A percentile compares a stretch with the other conserved stretches of the same genome.
These are phyloP conservation scores for Mrakia gelida DNA, from an alignment of 768 basidiomycete species.

Conservation along the genomic window DNA sequence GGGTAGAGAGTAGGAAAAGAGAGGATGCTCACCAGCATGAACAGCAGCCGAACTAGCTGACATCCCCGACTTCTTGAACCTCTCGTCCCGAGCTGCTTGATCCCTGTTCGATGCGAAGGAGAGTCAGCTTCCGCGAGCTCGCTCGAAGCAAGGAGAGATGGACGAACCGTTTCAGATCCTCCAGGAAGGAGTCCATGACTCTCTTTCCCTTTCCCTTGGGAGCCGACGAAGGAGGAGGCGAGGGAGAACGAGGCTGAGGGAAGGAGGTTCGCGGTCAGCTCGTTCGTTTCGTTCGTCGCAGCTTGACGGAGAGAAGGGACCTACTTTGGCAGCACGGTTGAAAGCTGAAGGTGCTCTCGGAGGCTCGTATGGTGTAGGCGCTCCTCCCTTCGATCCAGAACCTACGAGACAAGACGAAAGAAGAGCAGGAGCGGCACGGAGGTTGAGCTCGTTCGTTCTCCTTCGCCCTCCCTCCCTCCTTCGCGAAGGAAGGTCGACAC, in stretches of 20 bases:
- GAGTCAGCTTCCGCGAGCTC: slow-evolving; percentile 19
- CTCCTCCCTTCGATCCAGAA: slow-evolving; percentile 1
- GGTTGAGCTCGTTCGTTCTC: not conserved
- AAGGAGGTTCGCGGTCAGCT: slow-evolving; percentile 26
- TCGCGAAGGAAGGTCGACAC: not conserved
- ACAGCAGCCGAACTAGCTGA: slow-evolving; percentile 71
- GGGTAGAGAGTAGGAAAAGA: not conserved
- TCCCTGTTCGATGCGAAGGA: slow-evolving; percentile 56
- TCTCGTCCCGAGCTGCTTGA: slow-evolving; percentile 83
- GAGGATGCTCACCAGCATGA: slow-evolving; percentile 64
- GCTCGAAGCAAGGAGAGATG: not conserved
- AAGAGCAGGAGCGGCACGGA: not conserved
- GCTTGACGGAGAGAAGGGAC: too few species aligned
- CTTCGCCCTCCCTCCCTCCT: not conserved
- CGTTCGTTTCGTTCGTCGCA: not conserved
- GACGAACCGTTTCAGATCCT: slow-evolving; percentile 79
- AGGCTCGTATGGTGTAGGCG: slow-evolving; percentile 30
- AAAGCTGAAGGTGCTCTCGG: slow-evolving; percentile 28
- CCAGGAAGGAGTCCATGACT: slow-evolving; percentile 92
- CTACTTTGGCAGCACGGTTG: not conserved
- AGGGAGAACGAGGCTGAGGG: slow-evolving; percentile 14
- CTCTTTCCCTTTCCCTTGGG: slow-evolving; percentile 87
- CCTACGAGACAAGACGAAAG: not conserved
- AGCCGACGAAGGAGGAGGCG: slow-evolving; percentile 34
- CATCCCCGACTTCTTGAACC: slow-evolving; percentile 50